A percentile compares a stretch with the other conserved stretches of the same genome.
Conservation (phyloP, 2,329 filamentous ascomycete genomes). For the Paracamarosporium sp. region DNA sequence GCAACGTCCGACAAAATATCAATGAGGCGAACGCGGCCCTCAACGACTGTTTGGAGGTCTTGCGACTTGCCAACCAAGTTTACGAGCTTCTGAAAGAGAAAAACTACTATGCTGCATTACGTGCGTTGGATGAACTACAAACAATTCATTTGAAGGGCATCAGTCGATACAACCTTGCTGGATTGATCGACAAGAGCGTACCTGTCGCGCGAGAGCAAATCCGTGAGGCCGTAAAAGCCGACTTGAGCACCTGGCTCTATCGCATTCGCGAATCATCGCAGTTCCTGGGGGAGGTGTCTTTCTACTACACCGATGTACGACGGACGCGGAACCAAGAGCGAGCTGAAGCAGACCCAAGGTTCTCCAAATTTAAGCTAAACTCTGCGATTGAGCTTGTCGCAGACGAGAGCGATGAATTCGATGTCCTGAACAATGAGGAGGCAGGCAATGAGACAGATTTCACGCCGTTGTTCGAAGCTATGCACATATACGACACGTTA, state of each 20-base stretch:
- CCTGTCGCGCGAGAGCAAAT: constrained; percentile 91
- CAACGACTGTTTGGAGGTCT: constrained; percentile 88
- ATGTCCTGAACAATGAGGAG: constrained; percentile 87
- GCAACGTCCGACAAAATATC: constrained; percentile 92
- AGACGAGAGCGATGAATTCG: constrained; percentile 94
- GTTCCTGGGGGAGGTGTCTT: constrained; percentile 92
- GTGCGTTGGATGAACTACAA: constrained; percentile 92
- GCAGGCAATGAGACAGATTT: constrained; percentile 90
- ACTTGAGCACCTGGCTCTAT: constrained; percentile 96
- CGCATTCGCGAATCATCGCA: constrained; percentile 95
- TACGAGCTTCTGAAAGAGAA: constrained; percentile 91
- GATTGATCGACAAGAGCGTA: constrained; percentile 94
- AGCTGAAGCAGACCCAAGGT: constrained; percentile 74
- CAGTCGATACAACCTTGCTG: constrained; percentile 91
- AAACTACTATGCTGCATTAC: constrained; percentile 93
- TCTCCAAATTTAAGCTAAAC: constrained; percentile 88
- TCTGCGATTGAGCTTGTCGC: constrained; percentile 95
- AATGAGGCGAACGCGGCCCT: constrained; percentile 89
- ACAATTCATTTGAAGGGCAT: constrained; percentile 96
- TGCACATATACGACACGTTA: constrained; percentile 95
- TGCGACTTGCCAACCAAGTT: constrained; percentile 91
- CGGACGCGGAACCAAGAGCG: constrained; percentile 83
- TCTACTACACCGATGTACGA: constrained; percentile 92
- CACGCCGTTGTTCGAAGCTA: constrained; percentile 88
- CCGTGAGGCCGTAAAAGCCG: constrained; percentile 94